A percentile compares a stretch with the other conserved stretches of the same genome.
Evolutionary conservation across 176 grass and related monocot genomes (phyloP).

Genomic region (Avena insularis): DNA sequence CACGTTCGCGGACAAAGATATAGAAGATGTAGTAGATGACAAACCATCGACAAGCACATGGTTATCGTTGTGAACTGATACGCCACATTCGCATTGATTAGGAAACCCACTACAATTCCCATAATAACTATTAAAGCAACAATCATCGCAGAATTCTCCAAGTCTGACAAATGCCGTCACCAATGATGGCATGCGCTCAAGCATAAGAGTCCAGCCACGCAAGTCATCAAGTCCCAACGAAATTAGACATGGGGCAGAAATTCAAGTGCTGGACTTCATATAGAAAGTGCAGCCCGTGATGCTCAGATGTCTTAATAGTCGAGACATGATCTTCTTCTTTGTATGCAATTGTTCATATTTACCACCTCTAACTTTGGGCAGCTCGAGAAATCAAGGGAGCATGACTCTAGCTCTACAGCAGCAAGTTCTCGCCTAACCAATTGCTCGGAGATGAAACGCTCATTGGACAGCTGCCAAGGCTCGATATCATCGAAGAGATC

Average conservation of each 20-base stretch:
- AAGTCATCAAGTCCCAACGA: not conserved
- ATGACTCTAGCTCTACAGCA: not conserved
- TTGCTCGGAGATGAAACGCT: not conserved
- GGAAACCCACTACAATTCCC: not conserved
- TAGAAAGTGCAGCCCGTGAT: not conserved
- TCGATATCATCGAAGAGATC: not conserved
- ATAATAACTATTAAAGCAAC: not conserved
- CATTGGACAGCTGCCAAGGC: not conserved
- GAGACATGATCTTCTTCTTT: not conserved
- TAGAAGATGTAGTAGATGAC: not conserved
- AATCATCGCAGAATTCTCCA: not conserved
- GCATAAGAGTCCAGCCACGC: not conserved
- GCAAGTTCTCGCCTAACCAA: not conserved
- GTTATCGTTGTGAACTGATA: not conserved
- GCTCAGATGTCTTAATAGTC: not conserved
- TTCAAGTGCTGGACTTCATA: not conserved
- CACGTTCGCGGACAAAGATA: not conserved
- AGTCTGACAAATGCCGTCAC: not conserved
- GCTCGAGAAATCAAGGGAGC: not conserved
- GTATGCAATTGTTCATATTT: not conserved
- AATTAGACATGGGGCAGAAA: slow-evolving; percentile 1
- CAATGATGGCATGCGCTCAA: slow-evolving; percentile 14
- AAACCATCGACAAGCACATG: not conserved
- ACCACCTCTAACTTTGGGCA: not conserved
- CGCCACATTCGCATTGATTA: not conserved